phyloP scores from a whole-genome alignment of 768 basidiomycete genomes.

The Kwoniella bestiolae region DNA sequence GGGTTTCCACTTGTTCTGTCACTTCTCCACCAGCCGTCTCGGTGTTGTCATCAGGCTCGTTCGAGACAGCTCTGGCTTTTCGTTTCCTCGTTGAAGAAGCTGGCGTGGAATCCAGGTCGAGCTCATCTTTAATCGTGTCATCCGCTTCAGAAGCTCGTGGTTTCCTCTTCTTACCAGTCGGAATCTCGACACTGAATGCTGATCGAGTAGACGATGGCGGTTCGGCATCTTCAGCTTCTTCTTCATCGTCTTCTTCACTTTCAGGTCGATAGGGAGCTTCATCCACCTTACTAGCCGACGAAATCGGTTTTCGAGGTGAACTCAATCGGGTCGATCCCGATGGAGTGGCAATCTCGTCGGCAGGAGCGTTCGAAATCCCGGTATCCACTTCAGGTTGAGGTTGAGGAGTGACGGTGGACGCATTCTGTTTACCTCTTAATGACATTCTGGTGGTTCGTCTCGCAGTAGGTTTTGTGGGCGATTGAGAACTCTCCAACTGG shows the following conservation, averaged over 20 bases:
- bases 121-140: not conserved
- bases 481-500: not conserved
- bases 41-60: not conserved
- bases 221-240: not conserved
- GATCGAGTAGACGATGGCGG: conserved; percentile 6
- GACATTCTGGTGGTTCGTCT: conserved; percentile 14
- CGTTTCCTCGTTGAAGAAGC: conserved; percentile 4
- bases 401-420: conserved; percentile 7
- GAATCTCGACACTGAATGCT: conserved; percentile 16
- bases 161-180: conserved; percentile 18
- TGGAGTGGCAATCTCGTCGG: not conserved
- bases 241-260: conserved; percentile 14
- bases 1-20: not conserved
- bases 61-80: not conserved
- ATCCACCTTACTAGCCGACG: conserved; percentile 8
- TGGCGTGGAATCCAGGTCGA: not conserved
- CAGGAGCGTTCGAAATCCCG: not conserved
- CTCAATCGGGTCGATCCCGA: not conserved
- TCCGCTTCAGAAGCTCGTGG: conserved; percentile 5
- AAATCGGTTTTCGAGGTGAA: conserved; percentile 6
- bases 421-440: conserved; percentile 3
- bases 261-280: conserved; percentile 24
- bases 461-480: not conserved
- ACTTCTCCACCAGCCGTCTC: not conserved
- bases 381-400: conserved; percentile 2